A percentile compares a stretch with the other conserved stretches of the same genome.
Evolutionary conservation across 495 filamentous ascomycete species (phyloP).

Genomic region (Rostrohypoxylon terebratum): DNA sequence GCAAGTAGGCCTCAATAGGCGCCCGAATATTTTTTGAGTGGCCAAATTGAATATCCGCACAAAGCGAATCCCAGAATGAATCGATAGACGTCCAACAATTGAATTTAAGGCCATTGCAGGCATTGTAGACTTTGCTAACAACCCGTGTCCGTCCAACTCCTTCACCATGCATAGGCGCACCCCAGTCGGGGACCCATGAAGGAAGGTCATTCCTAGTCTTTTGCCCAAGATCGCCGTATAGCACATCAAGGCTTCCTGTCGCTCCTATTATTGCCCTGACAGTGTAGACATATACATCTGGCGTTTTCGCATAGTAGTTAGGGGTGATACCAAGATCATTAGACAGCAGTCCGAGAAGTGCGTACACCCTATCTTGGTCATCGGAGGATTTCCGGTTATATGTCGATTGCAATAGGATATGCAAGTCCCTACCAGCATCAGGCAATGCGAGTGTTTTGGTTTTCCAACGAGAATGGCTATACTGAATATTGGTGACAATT

Average conservation of each 20-base stretch:
- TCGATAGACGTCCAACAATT: not conserved
- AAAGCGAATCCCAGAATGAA: not conserved
- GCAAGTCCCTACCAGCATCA: not conserved
- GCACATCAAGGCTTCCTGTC: not conserved
- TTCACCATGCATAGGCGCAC: not conserved
- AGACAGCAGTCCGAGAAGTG: not conserved
- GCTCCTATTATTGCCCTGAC: not conserved
- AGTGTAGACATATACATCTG: not conserved
- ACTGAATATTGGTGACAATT: not conserved
- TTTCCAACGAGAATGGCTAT: not conserved
- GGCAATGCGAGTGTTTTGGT: not conserved
- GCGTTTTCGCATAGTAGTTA: not conserved
- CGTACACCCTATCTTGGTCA: not conserved
- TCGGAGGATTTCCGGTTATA: not conserved
- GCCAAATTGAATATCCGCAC: not conserved
- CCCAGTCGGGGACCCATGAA: slow-evolving; percentile 3
- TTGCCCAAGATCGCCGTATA: not conserved
- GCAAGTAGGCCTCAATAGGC: not conserved
- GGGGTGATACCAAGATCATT: not conserved
- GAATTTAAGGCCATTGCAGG: not conserved
- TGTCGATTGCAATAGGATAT: not conserved
- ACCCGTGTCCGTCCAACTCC: not conserved
- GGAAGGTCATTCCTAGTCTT: not conserved
- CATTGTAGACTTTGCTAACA: not conserved
- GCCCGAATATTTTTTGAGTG: not conserved